Conservation (phyloP, 2,329 filamentous ascomycete genomes). For the Stylonectria norvegica region DNA sequence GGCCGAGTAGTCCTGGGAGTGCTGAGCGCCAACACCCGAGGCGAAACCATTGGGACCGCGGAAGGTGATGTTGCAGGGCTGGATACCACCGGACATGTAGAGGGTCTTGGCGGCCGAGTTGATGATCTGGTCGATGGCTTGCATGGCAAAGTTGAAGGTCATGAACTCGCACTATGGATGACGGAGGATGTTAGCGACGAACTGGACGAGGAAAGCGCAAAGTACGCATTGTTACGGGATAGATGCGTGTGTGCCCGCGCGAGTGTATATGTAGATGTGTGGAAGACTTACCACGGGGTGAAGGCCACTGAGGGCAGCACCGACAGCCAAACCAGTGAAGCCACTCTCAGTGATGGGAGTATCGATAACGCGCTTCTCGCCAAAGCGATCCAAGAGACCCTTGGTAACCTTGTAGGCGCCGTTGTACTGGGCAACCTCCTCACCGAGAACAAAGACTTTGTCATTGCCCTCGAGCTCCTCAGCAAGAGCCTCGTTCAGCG, state of each 20-base stretch:
- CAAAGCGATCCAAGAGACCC: constrained; percentile 93
- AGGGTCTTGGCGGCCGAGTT: constrained; percentile 99
- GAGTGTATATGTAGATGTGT: neutral
- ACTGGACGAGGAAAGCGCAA: constrained; percentile 10
- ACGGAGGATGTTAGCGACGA: neutral
- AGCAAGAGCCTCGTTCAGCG: constrained; percentile 93
- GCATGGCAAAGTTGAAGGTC: constrained; percentile 99
- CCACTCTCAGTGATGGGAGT: constrained; percentile 97
- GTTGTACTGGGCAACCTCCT: constrained; percentile 99
- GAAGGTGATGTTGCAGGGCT: constrained; percentile 99
- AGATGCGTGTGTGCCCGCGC: too few species aligned
- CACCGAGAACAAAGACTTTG: constrained; percentile 93
- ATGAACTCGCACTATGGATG: constrained; percentile 87
- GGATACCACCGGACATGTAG: constrained; percentile 99
- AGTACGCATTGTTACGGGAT: too few species aligned
- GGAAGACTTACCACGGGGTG: constrained; percentile 76
- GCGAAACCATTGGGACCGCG: constrained; percentile 98
- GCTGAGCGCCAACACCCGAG: constrained; percentile 90
- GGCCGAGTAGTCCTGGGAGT: constrained; percentile 97
- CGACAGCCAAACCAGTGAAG: constrained; percentile 89
- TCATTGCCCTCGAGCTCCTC: constrained; percentile 94
- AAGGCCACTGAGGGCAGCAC: constrained; percentile 89
- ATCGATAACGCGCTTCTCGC: constrained; percentile 95
- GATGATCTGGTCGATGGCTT: constrained; percentile 99
- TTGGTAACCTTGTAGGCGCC: constrained; percentile 99